phyloP scores from a whole-genome alignment of 257 asterid genomes.

The Vinca minor region DNA sequence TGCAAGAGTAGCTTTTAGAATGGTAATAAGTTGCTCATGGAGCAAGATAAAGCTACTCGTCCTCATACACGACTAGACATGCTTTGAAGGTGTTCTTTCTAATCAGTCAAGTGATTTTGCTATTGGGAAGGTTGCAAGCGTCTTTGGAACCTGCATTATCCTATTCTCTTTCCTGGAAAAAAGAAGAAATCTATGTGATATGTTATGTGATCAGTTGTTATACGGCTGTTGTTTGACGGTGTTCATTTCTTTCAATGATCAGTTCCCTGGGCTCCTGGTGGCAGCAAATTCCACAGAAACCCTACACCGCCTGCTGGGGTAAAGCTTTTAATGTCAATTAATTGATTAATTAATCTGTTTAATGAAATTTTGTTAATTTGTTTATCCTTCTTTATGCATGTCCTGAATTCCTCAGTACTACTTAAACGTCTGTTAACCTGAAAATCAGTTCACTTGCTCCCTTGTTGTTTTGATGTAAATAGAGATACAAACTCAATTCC shows the following conservation, averaged over 20 bases:
- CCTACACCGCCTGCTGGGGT: slow-evolving; percentile 93
- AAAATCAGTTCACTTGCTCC: neutral
- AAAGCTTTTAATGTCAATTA: slow-evolving; percentile 21
- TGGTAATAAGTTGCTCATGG: too few species aligned
- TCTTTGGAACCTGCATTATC: neutral
- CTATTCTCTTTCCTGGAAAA: too few species aligned
- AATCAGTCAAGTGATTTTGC: neutral
- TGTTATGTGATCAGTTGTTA: neutral
- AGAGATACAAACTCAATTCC: neutral
- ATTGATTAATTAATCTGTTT: slow-evolving; percentile 5
- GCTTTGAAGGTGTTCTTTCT: neutral
- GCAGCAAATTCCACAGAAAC: slow-evolving; percentile 85
- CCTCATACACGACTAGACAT: neutral
- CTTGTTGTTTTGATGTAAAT: slow-evolving; percentile 1
- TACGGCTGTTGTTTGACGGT: neutral
- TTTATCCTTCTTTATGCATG: neutral
- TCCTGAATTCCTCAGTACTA: neutral
- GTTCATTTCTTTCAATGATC: slow-evolving; percentile 27
- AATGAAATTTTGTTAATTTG: neutral
- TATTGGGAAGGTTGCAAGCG: neutral
- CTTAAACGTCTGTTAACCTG: neutral
- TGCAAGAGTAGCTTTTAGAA: too few species aligned
- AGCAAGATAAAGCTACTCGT: too few species aligned
- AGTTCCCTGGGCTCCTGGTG: slow-evolving; percentile 99
- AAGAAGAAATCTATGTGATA: neutral